Conservation (phyloP, 352 stramenopile species). For the Phytophthora podocarpi region DNA sequence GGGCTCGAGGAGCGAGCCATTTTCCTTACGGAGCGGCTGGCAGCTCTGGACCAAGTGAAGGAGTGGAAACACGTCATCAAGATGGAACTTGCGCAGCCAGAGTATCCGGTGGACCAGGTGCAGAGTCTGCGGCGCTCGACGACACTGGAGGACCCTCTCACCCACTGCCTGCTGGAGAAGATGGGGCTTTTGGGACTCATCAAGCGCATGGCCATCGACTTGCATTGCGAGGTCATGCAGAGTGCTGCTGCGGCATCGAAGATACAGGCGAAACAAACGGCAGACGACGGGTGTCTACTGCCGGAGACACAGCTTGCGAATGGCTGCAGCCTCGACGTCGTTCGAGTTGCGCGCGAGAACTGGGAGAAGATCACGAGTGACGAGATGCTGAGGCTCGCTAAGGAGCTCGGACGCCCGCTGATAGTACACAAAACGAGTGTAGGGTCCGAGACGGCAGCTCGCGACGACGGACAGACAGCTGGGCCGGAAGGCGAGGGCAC, state of each 20-base stretch:
- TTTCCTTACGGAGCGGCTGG: conserved; percentile 55
- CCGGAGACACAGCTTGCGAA: conserved; percentile 23
- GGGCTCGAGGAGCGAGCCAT: conserved; percentile 53
- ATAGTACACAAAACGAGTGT: conserved; percentile 12
- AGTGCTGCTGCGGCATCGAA: conserved; percentile 16
- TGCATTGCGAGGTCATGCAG: conserved; percentile 55
- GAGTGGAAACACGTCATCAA: conserved; percentile 64
- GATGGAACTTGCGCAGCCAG: conserved; percentile 49
- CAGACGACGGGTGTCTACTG: conserved; percentile 33
- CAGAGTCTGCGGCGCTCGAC: conserved; percentile 21
- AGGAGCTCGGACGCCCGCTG: conserved; percentile 47
- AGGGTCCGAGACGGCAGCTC: neutral
- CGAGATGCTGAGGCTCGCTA: conserved; percentile 66
- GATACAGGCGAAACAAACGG: conserved; percentile 22
- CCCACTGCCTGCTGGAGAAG: conserved; percentile 61
- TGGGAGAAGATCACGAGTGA: conserved; percentile 77
- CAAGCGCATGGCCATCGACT: conserved; percentile 63
- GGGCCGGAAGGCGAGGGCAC: conserved; percentile 2
- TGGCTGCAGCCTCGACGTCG: conserved; percentile 48
- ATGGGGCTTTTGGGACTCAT: conserved; percentile 54
- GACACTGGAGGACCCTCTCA: conserved; percentile 33
- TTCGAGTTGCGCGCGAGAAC: conserved; percentile 41
- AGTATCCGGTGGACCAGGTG: conserved; percentile 52
- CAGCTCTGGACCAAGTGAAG: conserved; percentile 43
- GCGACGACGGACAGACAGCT: neutral